phyloP scores from a whole-genome alignment of 2,329 filamentous ascomycete genomes.

The Alternaria sp. region DNA sequence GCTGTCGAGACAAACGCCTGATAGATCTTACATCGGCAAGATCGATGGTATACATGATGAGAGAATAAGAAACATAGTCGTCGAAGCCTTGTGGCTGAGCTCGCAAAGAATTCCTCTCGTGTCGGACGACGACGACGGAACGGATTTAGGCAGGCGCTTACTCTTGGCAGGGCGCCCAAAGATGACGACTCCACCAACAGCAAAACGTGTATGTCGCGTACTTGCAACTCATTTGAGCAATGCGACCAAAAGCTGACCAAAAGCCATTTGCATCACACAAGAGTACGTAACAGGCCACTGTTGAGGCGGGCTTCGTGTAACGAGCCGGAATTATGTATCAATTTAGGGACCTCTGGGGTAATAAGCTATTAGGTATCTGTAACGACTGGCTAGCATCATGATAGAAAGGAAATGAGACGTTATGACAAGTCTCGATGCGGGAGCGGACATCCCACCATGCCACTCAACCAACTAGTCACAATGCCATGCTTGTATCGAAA shows the following conservation, averaged over 20 bases:
- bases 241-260: not conserved
- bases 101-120: not conserved
- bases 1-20: not conserved
- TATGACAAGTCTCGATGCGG: not conserved
- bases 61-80: not conserved
- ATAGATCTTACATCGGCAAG: not conserved
- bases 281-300: not conserved
- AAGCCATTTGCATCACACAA: not conserved
- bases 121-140: not conserved
- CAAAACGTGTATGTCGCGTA: not conserved
- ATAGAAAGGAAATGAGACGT: not conserved
- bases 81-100: conserved; percentile 2
- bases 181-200: not conserved
- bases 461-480: not conserved
- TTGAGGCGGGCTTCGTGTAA: not conserved
- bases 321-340: conserved; percentile 3
- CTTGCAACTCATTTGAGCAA: not conserved
- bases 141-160: conserved; percentile 1
- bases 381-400: conserved; percentile 3
- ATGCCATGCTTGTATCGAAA: not conserved
- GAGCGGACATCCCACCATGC: conserved; percentile 15
- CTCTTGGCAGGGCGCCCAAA: conserved; percentile 1
- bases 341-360: conserved; percentile 5
- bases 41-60: not conserved
- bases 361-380: conserved; percentile 10